phyloP scores from a whole-genome alignment of 164 flowering plant species.

The Macadamia tetraphylla region DNA sequence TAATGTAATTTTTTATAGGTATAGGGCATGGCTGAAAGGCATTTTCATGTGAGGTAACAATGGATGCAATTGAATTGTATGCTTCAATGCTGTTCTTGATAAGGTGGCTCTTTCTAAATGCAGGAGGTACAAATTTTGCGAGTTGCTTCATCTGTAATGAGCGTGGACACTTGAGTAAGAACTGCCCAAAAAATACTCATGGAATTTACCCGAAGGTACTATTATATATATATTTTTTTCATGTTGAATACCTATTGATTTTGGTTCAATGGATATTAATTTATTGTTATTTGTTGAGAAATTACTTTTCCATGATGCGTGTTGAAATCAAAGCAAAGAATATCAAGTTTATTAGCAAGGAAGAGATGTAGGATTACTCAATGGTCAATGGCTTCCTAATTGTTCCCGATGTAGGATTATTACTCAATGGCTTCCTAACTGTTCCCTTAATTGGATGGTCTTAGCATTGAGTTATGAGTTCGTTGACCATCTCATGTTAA shows the following conservation, averaged over 20 bases:
- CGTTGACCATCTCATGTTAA: not conserved
- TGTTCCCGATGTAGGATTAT: too few relatives aligned
- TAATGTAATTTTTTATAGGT: not conserved
- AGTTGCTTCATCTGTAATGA: conserved; percentile 83
- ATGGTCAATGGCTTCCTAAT: too few relatives aligned
- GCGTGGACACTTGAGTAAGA: conserved; percentile 82
- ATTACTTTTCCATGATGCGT: too few relatives aligned
- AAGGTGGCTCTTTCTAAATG: conserved; percentile 7
- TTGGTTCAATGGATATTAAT: not conserved
- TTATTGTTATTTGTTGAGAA: not conserved
- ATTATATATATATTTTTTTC: not conserved
- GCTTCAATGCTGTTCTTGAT: not conserved
- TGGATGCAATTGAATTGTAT: not conserved
- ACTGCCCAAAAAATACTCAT: conserved; percentile 77
- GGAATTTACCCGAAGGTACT: conserved; percentile 95
- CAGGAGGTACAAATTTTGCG: conserved; percentile 96
- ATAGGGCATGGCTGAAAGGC: not conserved
- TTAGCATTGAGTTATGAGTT: too few relatives aligned
- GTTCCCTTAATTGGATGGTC: too few relatives aligned
- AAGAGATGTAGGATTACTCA: too few relatives aligned
- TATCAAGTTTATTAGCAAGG: too few relatives aligned
- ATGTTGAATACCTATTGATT: not conserved
- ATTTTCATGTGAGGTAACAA: not conserved
- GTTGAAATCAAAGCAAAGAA: too few relatives aligned
- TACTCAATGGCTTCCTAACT: too few relatives aligned